Conservation (phyloP, 176 grass and related monocot species). For the Bonia amplexicaulis region DNA sequence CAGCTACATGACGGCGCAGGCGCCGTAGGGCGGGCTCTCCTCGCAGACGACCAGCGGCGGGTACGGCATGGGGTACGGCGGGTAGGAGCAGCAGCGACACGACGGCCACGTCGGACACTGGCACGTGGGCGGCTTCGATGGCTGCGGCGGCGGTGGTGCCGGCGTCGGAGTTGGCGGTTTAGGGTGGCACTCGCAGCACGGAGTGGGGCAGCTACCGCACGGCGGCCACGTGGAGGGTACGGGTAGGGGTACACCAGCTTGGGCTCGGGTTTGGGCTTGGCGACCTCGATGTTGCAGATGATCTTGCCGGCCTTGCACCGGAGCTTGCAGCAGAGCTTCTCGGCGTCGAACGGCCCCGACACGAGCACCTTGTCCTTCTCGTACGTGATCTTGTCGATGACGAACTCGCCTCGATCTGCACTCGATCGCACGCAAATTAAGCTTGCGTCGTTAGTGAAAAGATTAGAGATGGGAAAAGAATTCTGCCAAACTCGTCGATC, state of each 20-base stretch:
- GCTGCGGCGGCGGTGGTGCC: not conserved
- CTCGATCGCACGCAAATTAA: not conserved
- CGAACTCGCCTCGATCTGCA: constrained; percentile 31
- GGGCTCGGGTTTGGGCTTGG: not conserved
- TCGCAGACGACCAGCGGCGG: constrained; percentile 15
- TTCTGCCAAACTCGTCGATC: too few species aligned
- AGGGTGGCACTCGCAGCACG: not conserved
- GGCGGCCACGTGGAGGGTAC: not conserved
- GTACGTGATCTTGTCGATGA: constrained; percentile 57
- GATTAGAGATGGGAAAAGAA: too few species aligned
- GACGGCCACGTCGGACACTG: constrained; percentile 11
- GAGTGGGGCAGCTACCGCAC: not conserved
- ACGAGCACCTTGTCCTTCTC: constrained; percentile 56
- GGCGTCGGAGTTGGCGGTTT: not conserved
- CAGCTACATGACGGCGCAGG: constrained; percentile 30
- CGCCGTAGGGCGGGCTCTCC: constrained; percentile 16
- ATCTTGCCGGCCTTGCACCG: constrained; percentile 55
- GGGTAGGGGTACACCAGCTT: not conserved
- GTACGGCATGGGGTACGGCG: not conserved
- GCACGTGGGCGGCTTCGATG: not conserved
- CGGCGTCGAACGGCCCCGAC: constrained; percentile 54
- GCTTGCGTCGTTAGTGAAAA: too few species aligned
- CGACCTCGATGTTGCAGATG: constrained; percentile 45
- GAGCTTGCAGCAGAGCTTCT: constrained; percentile 45
- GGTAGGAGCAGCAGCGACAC: constrained; percentile 21